Conservation (phyloP, 2,329 filamentous ascomycete genomes). For the Colletotrichum incanum region DNA sequence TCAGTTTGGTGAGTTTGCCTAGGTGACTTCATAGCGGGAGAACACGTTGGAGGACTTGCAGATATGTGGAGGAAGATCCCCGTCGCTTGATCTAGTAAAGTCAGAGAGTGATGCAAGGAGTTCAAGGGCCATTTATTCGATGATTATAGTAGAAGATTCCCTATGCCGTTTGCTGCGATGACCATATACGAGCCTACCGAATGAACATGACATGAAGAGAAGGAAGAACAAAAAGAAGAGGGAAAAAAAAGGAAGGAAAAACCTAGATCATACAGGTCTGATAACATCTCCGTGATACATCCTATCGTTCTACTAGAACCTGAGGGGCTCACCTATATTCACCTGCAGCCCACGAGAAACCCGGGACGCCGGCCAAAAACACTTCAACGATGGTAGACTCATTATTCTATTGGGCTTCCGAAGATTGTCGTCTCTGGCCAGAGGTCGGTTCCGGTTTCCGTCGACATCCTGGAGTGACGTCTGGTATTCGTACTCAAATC, state of each 20-base stretch:
- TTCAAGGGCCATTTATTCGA: slow-evolving; percentile 5
- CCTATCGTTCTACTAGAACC: not conserved
- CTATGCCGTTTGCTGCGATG: slow-evolving; percentile 16
- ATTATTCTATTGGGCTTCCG: slow-evolving; percentile 46
- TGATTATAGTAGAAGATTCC: slow-evolving; percentile 23
- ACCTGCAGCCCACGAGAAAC: not conserved
- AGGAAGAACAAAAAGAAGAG: too few species aligned
- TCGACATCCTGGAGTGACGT: not conserved
- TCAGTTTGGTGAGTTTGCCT: slow-evolving; percentile 88
- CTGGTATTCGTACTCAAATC: slow-evolving; percentile 15
- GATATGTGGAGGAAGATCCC: not conserved
- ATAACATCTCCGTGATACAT: not conserved
- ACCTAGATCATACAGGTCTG: too few species aligned
- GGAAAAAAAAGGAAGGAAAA: not conserved
- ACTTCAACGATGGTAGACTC: slow-evolving; percentile 52
- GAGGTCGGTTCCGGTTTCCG: not conserved
- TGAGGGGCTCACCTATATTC: not conserved
- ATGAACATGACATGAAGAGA: slow-evolving; percentile 16
- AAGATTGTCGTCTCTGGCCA: not conserved
- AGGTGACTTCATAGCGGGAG: slow-evolving; percentile 13
- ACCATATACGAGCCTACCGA: not conserved
- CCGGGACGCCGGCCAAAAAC: slow-evolving; percentile 47
- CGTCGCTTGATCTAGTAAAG: not conserved
- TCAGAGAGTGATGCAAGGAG: slow-evolving; percentile 19
- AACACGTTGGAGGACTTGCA: not conserved